These are phyloP conservation scores for Phytophthora cryptogea DNA, from an alignment of 352 stramenopile genomes.

Conservation along the genomic window DNA sequence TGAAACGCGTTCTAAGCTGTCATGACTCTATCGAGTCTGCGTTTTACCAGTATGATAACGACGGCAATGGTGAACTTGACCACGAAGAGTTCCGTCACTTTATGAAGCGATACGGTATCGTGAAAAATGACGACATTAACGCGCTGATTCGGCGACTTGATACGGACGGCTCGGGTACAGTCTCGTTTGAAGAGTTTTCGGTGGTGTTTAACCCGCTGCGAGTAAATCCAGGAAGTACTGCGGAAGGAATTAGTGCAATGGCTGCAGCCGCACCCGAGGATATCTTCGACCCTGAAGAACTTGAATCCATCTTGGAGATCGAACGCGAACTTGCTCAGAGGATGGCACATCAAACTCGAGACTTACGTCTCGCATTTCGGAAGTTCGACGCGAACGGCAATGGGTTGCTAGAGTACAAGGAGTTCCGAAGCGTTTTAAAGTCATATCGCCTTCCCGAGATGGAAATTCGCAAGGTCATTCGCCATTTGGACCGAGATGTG, in stretches of 20 bases:
- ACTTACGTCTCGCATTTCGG: constrained; percentile 59
- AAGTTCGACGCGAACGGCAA: constrained; percentile 78
- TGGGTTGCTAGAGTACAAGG: constrained; percentile 66
- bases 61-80: constrained; percentile 55
- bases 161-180: constrained; percentile 47
- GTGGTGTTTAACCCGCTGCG: constrained; percentile 61
- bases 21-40: constrained; percentile 61
- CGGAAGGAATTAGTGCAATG: constrained; percentile 22
- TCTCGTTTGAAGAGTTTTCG: constrained; percentile 62
- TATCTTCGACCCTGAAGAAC: constrained; percentile 44
- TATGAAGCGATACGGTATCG: constrained; percentile 79
- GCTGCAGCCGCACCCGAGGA: constrained; percentile 34
- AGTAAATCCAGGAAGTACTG: constrained; percentile 16
- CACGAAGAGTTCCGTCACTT: constrained; percentile 64
- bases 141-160: constrained; percentile 53
- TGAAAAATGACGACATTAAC: constrained; percentile 55
- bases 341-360: constrained; percentile 59
- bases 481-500: constrained; percentile 64
- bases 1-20: constrained; percentile 59
- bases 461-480: constrained; percentile 77
- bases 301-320: constrained; percentile 67
- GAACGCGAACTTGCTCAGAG: constrained; percentile 60
- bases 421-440: constrained; percentile 70
- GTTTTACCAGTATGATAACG: constrained; percentile 68
- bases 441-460: constrained; percentile 59